Conservation (phyloP, 2,329 filamentous ascomycete genomes). For the Curvularia eragrostidis region DNA sequence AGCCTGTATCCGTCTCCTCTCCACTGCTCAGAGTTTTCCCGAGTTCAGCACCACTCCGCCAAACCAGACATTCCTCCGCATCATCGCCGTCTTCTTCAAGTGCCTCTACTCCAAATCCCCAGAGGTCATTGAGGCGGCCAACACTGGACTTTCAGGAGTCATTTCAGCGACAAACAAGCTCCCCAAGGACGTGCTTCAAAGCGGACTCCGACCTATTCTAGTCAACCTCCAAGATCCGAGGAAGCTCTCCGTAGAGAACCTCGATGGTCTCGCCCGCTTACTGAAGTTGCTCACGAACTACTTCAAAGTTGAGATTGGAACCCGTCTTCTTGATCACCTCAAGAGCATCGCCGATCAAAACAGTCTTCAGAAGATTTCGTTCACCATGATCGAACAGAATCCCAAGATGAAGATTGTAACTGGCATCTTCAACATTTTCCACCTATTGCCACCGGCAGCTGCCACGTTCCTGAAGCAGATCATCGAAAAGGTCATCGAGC, state of each 20-base stretch:
- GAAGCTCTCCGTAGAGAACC: constrained; percentile 82
- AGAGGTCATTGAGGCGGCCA: constrained; percentile 91
- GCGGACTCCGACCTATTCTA: constrained; percentile 90
- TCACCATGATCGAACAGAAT: constrained; percentile 92
- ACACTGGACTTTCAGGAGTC: constrained; percentile 86
- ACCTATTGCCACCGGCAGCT: constrained; percentile 88
- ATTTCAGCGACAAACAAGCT: constrained; percentile 88
- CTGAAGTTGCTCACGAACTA: constrained; percentile 94
- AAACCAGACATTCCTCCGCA: constrained; percentile 66
- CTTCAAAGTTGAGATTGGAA: constrained; percentile 98
- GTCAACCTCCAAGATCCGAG: constrained; percentile 95
- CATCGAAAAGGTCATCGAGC: constrained; percentile 85
- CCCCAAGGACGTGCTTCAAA: constrained; percentile 93
- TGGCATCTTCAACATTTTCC: constrained; percentile 95
- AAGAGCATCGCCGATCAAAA: constrained; percentile 84
- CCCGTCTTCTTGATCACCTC: constrained; percentile 90
- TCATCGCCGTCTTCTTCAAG: constrained; percentile 97
- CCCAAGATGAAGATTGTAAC: constrained; percentile 92
- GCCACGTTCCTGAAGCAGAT: constrained; percentile 89
- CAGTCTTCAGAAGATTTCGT: constrained; percentile 86
- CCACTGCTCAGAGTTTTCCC: constrained; percentile 89
- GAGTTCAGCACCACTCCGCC: constrained; percentile 82
- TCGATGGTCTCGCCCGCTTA: constrained; percentile 89
- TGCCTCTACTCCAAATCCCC: constrained; percentile 92
- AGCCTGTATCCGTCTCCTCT: constrained; percentile 90